Conservation (phyloP, 768 basidiomycete genomes). For the Mycena galericulata region DNA sequence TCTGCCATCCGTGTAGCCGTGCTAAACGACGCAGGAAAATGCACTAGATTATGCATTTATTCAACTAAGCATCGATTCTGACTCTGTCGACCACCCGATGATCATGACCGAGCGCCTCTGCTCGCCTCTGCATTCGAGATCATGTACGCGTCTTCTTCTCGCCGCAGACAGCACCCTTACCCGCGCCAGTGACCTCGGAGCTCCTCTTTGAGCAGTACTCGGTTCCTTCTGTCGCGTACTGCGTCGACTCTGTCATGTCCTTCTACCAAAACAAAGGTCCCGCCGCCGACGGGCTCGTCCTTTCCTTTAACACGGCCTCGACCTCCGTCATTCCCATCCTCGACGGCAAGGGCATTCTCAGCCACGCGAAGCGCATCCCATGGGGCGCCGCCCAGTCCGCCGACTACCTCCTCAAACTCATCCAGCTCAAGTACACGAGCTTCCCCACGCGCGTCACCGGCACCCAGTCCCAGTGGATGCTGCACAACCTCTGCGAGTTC, state of each 20-base stretch:
- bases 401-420: slow-evolving; percentile 92
- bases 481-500: slow-evolving; percentile 88
- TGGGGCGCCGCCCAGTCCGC: slow-evolving; percentile 94
- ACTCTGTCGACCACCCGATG: slow-evolving; percentile 85
- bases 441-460: slow-evolving; percentile 89
- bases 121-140: slow-evolving; percentile 89
- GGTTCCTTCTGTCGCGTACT: slow-evolving; percentile 88
- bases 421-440: slow-evolving; percentile 94
- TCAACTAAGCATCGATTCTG: slow-evolving; percentile 83
- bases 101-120: slow-evolving; percentile 94
- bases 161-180: slow-evolving; percentile 3
- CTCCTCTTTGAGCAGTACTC: slow-evolving; percentile 95
- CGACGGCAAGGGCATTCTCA: slow-evolving; percentile 84
- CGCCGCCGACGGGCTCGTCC: slow-evolving; percentile 79
- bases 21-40: slow-evolving; percentile 77
- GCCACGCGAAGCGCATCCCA: slow-evolving; percentile 90
- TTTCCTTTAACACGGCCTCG: slow-evolving; percentile 93
- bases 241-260: slow-evolving; percentile 91
- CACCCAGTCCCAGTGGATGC: slow-evolving; percentile 91
- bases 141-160: slow-evolving; percentile 63
- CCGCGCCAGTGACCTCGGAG: slow-evolving; percentile 85
- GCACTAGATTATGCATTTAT: slow-evolving; percentile 93
- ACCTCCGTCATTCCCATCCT: slow-evolving; percentile 93
- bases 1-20: slow-evolving; percentile 24
- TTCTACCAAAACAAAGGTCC: slow-evolving; percentile 84